Evolutionary conservation across 306 rosid genomes (phyloP).

Genomic region (Cicer bijugum): DNA sequence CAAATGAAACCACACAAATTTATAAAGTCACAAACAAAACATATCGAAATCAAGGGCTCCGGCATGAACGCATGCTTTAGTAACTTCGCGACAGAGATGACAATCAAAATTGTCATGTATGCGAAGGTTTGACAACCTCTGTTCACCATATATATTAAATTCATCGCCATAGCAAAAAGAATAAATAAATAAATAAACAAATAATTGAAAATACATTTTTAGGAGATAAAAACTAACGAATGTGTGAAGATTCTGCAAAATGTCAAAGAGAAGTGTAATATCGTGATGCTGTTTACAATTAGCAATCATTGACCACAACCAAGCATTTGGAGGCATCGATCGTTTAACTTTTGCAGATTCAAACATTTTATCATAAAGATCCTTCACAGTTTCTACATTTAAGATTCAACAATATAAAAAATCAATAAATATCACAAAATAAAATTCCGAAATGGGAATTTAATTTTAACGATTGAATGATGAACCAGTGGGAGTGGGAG

Average conservation of each 20-base stretch:
- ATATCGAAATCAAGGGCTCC: constrained; percentile 82
- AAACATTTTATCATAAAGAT: constrained; percentile 71
- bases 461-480: constrained; percentile 14
- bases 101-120: constrained; percentile 72
- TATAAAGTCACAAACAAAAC: constrained; percentile 22
- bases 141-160: constrained; percentile 47
- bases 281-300: constrained; percentile 73
- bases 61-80: constrained; percentile 77
- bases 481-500: constrained; percentile 64
- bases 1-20: constrained; percentile 1
- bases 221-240: constrained; percentile 64
- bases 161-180: constrained; percentile 5
- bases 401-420: constrained; percentile 32
- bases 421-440: background rate
- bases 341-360: constrained; percentile 67
- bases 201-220: constrained; percentile 12
- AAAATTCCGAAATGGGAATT: constrained; percentile 27
- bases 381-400: constrained; percentile 76
- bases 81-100: constrained; percentile 80
- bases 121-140: constrained; percentile 93
- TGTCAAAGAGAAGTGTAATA: constrained; percentile 72
- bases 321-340: constrained; percentile 94
- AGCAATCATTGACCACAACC: constrained; percentile 85
- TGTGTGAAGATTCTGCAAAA: constrained; percentile 73
- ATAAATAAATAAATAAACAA: background rate